Base-by-base conservation (phyloP, 2,329 filamentous ascomycete genomes). In the Colletotrichum theobromicola region DNA sequence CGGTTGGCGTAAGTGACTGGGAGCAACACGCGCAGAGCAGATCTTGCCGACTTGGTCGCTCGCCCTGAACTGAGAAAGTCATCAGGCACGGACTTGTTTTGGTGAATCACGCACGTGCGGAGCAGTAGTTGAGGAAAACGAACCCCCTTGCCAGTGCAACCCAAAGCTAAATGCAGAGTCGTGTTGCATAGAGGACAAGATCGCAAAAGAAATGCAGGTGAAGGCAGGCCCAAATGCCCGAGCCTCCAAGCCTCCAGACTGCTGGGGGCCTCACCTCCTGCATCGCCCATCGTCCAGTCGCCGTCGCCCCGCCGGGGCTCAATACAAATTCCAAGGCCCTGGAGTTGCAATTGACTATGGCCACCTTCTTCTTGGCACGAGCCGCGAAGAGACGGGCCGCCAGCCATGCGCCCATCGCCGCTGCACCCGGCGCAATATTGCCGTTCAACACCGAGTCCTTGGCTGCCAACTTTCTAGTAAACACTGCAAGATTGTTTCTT, bases 41-140 rank as follows among this genome's bases (percentile, higher is more conserved):
- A 75, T 72, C 62, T 63, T 75, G 68, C 62, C 62, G 16, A 26
- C 30, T 70, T 72, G 24, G 66, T 72, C 65, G 72, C 42, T 66
- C 61, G 37, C 55, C 24, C 30, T 21, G 57, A 24, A 66, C 13
- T 21, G 68, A 46, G n/a, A 37, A 58, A 67, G 68, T 72, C 68
- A 72, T 32, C 57, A 67, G 42, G 57, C 68, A 72, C 68, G 21
- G 34, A 32, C 62, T 60, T 55, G 21, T 32, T 53, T 24, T 46
- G 42, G 55, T 63, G 68, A 72, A 62, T 35, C 62, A 67, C 46
- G 68, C 72, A 72, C 68, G 68, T 72, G 72, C 57, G 13, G 62
- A 63, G 68, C 34, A 62, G 60, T 57, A 26, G 21, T 66, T 28
- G 72, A 46, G 53, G 35, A 53, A 28, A n/a, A n/a, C n/a, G n/a